phyloP scores from a whole-genome alignment of 2,329 filamentous ascomycete species.

The Chalaropsis ovoidea region DNA sequence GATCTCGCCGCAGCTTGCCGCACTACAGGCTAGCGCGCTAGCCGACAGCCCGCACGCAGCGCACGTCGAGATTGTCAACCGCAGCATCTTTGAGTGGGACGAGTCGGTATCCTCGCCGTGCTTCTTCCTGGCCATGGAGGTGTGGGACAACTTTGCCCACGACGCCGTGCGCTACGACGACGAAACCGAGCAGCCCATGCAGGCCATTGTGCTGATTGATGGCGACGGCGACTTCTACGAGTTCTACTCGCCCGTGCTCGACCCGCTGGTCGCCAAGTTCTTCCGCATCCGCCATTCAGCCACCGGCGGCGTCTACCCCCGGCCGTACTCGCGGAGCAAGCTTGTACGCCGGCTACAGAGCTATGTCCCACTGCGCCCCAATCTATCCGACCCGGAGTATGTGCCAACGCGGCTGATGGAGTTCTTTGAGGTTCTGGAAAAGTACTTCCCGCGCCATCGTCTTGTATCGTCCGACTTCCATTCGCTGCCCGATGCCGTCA shows the following conservation, averaged over 20 bases:
- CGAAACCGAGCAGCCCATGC: slow-evolving; percentile 65
- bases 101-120: slow-evolving; percentile 81
- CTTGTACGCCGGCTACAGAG: slow-evolving; percentile 52
- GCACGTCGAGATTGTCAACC: slow-evolving; percentile 90
- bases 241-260: slow-evolving; percentile 73
- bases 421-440: slow-evolving; percentile 85
- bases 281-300: slow-evolving; percentile 75
- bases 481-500: slow-evolving; percentile 68
- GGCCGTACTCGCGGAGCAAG: slow-evolving; percentile 46
- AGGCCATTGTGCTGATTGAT: slow-evolving; percentile 82
- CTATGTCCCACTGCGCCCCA: slow-evolving; percentile 59
- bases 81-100: slow-evolving; percentile 89
- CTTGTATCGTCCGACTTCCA: slow-evolving; percentile 87
- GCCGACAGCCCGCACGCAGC: slow-evolving; percentile 59
- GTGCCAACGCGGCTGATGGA: slow-evolving; percentile 91
- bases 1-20: slow-evolving; percentile 73
- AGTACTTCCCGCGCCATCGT: slow-evolving; percentile 81
- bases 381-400: slow-evolving; percentile 78
- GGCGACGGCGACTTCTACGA: slow-evolving; percentile 82
- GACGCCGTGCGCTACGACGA: slow-evolving; percentile 71
- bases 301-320: slow-evolving; percentile 52
- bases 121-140: slow-evolving; percentile 95
- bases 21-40: slow-evolving; percentile 63
- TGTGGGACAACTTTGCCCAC: slow-evolving; percentile 97
- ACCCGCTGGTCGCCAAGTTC: slow-evolving; percentile 73